Evolutionary conservation across 495 filamentous ascomycete genomes (phyloP), one percentile per base, ranked within the genome.

Genomic region (Xylaria cubensis): DNA sequence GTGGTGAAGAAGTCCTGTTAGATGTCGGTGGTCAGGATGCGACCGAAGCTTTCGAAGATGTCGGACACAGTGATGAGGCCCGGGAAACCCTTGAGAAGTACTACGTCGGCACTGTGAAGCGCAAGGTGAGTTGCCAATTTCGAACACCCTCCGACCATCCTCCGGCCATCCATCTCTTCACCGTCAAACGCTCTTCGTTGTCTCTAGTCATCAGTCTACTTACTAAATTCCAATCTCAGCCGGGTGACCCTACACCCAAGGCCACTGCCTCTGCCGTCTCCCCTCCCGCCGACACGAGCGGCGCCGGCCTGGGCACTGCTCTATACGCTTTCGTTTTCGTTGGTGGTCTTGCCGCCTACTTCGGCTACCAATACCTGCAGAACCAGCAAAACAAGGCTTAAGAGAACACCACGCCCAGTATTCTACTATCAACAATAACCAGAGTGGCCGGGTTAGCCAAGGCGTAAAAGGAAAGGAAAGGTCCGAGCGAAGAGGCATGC

Each of bases 31-130:
- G 96, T 79, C 94, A 97, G 84, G 96, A 99, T 84, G 92, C 94
- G 76, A 97, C 96, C 77, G 97, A 98, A 84, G 94, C 96, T 69
- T 99, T 99, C 82, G 96, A 99, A 86, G 97, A 99, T 84, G 97
- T 99, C 81, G 97, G 97, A 73, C 97, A 99, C 91, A 96, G 92
- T 81, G 97, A 99, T 82, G 97, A 99, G 87, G 97, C 97, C 71
- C 92, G 97, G 65, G 94, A 98, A 86, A 94, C 97, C 78, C 90
- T 99, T 21, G 88, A 91, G 32, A 90, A 90, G 74, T 85, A 97
- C 73, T 84, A 91, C 42, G 90, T 97, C 73, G 96, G 94, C 67
- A 88, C 74, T 36, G 84, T 99, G 75, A 97, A 97, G 90, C 90
- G 95, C 81, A 81, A 91, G 87, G 95, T 98, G 90, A 74, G 87